Percentiles rank a stretch among this genome's conserved stretches.
These are phyloP conservation scores for Ceratocystis cubensis DNA, from an alignment of 2,329 filamentous ascomycete genomes.

Conservation along the genomic window DNA sequence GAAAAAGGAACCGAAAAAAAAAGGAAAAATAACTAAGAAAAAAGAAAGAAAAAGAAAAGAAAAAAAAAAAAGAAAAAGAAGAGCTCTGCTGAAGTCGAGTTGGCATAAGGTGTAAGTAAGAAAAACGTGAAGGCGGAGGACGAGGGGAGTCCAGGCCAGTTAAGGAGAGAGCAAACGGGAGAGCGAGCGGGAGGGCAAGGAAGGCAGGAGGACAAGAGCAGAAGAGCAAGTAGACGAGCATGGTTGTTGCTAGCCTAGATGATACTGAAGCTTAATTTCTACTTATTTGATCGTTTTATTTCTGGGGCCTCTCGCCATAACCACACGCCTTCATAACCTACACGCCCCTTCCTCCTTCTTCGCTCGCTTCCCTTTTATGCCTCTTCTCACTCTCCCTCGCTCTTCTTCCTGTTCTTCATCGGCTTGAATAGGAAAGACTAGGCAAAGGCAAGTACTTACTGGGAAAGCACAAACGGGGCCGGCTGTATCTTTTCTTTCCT, in stretches of 20 bases:
- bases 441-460: background rate
- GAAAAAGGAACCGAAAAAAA: conserved; percentile 4
- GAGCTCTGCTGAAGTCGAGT: background rate
- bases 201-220: conserved; percentile 2
- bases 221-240: background rate
- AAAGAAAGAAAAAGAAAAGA: background rate
- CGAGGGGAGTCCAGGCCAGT: conserved; percentile 15
- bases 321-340: no score
- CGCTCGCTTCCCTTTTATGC: background rate
- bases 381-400: background rate
- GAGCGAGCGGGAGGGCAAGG: background rate
- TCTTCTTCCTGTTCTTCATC: background rate
- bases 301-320: no score
- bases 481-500: background rate
- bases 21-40: conserved; percentile 5
- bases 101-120: conserved; percentile 15
- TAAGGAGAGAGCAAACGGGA: conserved; percentile 9
- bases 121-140: background rate
- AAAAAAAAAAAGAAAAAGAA: conserved; percentile 3
- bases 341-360: background rate
- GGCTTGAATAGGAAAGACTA: background rate
- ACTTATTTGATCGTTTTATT: background rate
- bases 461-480: background rate
- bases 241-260: background rate
- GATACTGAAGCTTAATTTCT: background rate